Evolutionary conservation across 1,284 basidiomycete species (phyloP).

Genomic region (Cystobasidium sp.): DNA sequence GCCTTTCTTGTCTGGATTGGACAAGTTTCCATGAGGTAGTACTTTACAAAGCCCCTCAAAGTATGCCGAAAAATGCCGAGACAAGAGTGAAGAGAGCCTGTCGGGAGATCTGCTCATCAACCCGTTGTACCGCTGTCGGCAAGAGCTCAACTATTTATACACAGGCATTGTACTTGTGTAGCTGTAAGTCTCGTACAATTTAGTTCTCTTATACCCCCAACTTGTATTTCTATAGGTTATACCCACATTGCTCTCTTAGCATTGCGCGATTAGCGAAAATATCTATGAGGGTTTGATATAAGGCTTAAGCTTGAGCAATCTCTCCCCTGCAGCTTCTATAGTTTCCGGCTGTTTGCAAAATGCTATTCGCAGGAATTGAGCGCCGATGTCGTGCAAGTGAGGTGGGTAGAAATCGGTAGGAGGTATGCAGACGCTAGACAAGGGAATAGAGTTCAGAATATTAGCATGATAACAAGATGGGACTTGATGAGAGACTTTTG

Average conservation of each 20-base stretch:
- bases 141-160: no score
- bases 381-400: constrained; percentile 80
- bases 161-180: no score
- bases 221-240: no score
- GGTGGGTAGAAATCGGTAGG: constrained; percentile 72
- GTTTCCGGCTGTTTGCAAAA: constrained; percentile 92
- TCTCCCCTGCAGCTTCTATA: constrained; percentile 74
- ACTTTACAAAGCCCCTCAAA: neutral
- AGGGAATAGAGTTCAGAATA: neutral
- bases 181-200: no score
- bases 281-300: constrained; percentile 60
- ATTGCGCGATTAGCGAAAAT: neutral
- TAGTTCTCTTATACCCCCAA: no score
- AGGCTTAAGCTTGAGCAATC: constrained; percentile 73
- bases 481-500: no score
- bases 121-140: no score
- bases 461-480: neutral
- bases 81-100: no score
- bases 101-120: no score
- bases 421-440: constrained; percentile 34
- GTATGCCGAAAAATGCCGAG: no score
- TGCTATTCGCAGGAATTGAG: constrained; percentile 81
- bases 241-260: no score
- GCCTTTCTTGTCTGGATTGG: constrained; percentile 23
- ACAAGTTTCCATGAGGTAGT: constrained; percentile 16